phyloP scores from a whole-genome alignment of 768 basidiomycete species.

The Rhizopogon vesiculosus region DNA sequence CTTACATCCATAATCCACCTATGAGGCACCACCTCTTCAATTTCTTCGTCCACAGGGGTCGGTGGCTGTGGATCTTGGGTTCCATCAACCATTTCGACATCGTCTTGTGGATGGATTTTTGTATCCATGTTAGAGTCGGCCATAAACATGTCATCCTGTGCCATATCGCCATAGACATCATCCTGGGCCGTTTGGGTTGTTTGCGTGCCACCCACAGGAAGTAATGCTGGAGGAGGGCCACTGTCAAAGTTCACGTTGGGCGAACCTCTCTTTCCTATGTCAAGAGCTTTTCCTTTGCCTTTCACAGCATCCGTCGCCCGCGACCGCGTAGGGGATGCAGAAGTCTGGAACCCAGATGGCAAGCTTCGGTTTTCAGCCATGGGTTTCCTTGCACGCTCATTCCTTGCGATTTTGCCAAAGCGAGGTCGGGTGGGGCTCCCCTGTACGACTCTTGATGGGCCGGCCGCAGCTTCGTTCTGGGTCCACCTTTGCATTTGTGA shows the following conservation, averaged over 20 bases:
- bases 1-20: conserved; percentile 57
- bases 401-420: conserved; percentile 23
- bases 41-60: conserved; percentile 22
- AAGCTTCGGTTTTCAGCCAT: conserved; percentile 13
- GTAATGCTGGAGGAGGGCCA: conserved; percentile 5
- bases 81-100: conserved; percentile 31
- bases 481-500: conserved; percentile 36
- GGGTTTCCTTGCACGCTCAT: conserved; percentile 16
- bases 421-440: conserved; percentile 37
- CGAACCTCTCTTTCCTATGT: background rate
- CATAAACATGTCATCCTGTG: conserved; percentile 7
- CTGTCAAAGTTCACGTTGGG: background rate
- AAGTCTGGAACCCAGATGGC: conserved; percentile 23
- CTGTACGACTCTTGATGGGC: conserved; percentile 23
- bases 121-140: conserved; percentile 12
- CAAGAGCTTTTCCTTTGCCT: conserved; percentile 12
- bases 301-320: conserved; percentile 4
- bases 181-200: conserved; percentile 9
- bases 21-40: conserved; percentile 33
- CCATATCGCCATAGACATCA: conserved; percentile 15
- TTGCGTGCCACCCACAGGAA: conserved; percentile 22
- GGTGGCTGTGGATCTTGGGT: conserved; percentile 4
- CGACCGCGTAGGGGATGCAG: conserved; percentile 11
- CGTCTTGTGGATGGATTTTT: conserved; percentile 23
- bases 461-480: conserved; percentile 16